A percentile compares a stretch with the other conserved stretches of the same genome.
phyloP scores from a whole-genome alignment of 805 yeast species.

The Ogataea nitratoaversa region DNA sequence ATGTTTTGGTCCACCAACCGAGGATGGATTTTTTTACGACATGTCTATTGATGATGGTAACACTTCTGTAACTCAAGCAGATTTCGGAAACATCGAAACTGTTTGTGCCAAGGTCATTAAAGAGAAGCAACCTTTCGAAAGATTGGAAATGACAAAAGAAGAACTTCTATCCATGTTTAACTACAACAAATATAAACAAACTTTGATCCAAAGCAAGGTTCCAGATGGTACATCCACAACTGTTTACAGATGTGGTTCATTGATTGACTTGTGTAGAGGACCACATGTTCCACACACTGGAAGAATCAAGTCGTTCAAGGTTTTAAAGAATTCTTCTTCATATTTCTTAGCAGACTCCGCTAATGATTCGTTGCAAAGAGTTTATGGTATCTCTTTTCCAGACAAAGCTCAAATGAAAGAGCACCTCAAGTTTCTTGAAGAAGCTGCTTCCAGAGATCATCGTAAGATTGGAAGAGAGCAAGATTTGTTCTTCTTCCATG shows the following conservation, averaged over 20 bases:
- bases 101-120: slow-evolving; percentile 87
- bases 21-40: slow-evolving; percentile 96
- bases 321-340: slow-evolving; percentile 92
- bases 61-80: slow-evolving; percentile 71
- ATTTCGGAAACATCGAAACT: slow-evolving; percentile 78
- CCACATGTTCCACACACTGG: slow-evolving; percentile 99
- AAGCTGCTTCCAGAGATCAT: slow-evolving; percentile 94
- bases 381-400: slow-evolving; percentile 98
- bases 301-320: slow-evolving; percentile 88
- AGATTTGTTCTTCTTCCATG: slow-evolving; percentile 92
- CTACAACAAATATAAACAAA: slow-evolving; percentile 93
- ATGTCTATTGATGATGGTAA: slow-evolving; percentile 80
- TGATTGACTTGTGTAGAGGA: slow-evolving; percentile 95
- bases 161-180: slow-evolving; percentile 87
- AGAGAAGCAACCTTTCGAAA: slow-evolving; percentile 92
- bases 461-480: slow-evolving; percentile 95
- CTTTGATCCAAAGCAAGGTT: slow-evolving; percentile 78
- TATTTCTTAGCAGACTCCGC: slow-evolving; percentile 90
- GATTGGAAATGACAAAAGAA: slow-evolving; percentile 89
- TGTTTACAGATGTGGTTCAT: slow-evolving; percentile 95
- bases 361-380: slow-evolving; percentile 94
- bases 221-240: slow-evolving; percentile 97
- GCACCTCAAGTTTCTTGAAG: slow-evolving; percentile 89
- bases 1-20: slow-evolving; percentile 94
- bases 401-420: slow-evolving; percentile 95